Percentiles rank a stretch among this genome's conserved stretches.
These are phyloP conservation scores for Sporothrix schenckii DNA, from an alignment of 2,329 filamentous ascomycete genomes.

Conservation along the genomic window DNA sequence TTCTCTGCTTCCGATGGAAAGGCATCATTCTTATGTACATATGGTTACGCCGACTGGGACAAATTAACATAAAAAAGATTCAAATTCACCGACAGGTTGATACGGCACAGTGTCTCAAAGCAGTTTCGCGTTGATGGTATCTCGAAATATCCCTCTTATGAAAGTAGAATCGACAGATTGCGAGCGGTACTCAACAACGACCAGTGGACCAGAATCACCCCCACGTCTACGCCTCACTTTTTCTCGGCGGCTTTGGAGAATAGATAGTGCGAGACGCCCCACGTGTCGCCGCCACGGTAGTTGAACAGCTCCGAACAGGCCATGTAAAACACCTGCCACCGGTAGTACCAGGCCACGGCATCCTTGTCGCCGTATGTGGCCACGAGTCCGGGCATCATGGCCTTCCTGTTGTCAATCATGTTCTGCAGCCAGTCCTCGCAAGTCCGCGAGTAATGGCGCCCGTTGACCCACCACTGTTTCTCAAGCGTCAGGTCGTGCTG, in stretches of 20 bases:
- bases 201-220: neutral
- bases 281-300: conserved; percentile 65
- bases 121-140: conserved; percentile 5
- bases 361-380: conserved; percentile 66
- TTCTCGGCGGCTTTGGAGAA: conserved; percentile 58
- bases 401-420: conserved; percentile 60
- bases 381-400: conserved; percentile 65
- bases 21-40: conserved; percentile 28
- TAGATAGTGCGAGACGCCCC: conserved; percentile 68
- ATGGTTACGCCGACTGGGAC: conserved; percentile 8
- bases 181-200: neutral
- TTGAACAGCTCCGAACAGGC: conserved; percentile 71
- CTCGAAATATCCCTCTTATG: neutral
- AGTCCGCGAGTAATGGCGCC: conserved; percentile 68
- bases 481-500: conserved; percentile 63
- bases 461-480: conserved; percentile 72
- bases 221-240: neutral
- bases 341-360: conserved; percentile 65
- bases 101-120: neutral
- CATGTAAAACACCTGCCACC: conserved; percentile 74
- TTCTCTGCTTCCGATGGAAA: neutral
- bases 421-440: conserved; percentile 69
- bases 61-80: neutral
- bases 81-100: neutral
- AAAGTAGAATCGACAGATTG: neutral